Evolutionary conservation across 2,329 filamentous ascomycete genomes (phyloP), one percentile per base, ranked within the genome.

Genomic region (Chaetomiaceae sp.): DNA sequence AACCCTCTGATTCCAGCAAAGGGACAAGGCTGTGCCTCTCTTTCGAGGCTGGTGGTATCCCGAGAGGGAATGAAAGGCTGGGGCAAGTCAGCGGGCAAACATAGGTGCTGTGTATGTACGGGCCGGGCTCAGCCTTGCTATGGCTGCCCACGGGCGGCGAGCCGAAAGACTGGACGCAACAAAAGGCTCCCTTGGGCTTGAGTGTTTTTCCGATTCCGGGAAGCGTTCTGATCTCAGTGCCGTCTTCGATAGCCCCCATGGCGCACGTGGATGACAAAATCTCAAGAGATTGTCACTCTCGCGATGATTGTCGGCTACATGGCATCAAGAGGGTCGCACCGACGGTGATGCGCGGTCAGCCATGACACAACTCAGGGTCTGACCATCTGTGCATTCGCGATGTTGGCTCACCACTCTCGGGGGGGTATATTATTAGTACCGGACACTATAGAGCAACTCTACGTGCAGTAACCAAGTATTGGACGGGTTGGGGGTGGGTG

Each of bases 281-380:
- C 13, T 10, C n/a, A 13, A 5, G 23, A n/a, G 17, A 40, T n/a
- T n/a, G 7, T 16, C 14, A 6, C 27, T 23, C n/a, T 10, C n/a
- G 35, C 35, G 25, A n/a, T n/a, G n/a, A n/a, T 40, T n/a, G 43
- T 17, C 17, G 7, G 49, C 42, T 42, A 37, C 49, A 46, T 31
- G 37, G 21, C 43, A 51, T n/a, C 8, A 10, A 31, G 43, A 27
- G 17, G 30, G 27, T 25, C 13, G 33, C 8, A 44, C n/a, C 21
- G 41, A 17, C 12, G 4, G 19, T n/a, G 17, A 23, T 43, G 49
- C 19, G 20, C 35, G 27, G 50, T 40, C 44, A 52, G 44, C 40
- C n/a, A 44, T 27, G 40, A 41, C 44, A 37, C 14, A 48, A 5
- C 20, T n/a, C 20, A 27, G 20, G 19, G 31, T 19, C 17, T 33